Percentiles rank a stretch among this genome's conserved stretches.
Conservation (phyloP, 2,329 filamentous ascomycete species). For the Clonostachys byssicola region DNA sequence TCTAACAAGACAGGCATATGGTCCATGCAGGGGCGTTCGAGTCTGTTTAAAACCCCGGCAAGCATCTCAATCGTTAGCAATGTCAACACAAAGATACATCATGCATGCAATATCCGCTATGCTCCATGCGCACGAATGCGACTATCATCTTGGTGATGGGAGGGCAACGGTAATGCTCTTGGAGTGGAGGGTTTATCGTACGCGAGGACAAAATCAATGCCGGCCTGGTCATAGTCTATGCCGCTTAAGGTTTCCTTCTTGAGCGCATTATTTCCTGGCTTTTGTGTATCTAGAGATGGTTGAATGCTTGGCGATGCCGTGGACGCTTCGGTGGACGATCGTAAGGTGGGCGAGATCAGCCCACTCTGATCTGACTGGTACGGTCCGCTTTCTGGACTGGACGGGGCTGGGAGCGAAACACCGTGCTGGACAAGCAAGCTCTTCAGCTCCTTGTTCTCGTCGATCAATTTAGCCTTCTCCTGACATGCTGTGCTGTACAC, state of each 20-base stretch:
- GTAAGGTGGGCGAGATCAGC: conserved; percentile 23
- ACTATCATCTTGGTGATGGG: conserved; percentile 40
- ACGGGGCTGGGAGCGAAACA: conserved; percentile 23
- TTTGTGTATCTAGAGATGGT: conserved; percentile 20
- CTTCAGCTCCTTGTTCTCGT: conserved; percentile 77
- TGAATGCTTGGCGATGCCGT: conserved; percentile 15
- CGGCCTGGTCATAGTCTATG: conserved; percentile 74
- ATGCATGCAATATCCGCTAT: too few relatives aligned
- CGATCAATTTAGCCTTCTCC: conserved; percentile 70
- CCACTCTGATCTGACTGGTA: background rate
- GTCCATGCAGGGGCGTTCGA: conserved; percentile 91
- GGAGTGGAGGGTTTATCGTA: conserved; percentile 60
- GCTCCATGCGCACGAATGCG: too few relatives aligned
- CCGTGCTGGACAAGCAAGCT: conserved; percentile 49
- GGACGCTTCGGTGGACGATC: conserved; percentile 33
- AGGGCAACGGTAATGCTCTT: conserved; percentile 63
- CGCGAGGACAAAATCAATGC: conserved; percentile 89
- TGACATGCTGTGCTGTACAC: conserved; percentile 69
- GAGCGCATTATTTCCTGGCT: conserved; percentile 14
- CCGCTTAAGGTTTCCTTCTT: conserved; percentile 20
- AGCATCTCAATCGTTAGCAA: conserved; percentile 37
- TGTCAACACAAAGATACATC: conserved; percentile 9
- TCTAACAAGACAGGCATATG: conserved; percentile 79
- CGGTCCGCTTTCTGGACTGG: background rate
- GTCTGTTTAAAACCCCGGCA: conserved; percentile 49